phyloP scores from a whole-genome alignment of 164 flowering plant species.

The Litsea cubeba region DNA sequence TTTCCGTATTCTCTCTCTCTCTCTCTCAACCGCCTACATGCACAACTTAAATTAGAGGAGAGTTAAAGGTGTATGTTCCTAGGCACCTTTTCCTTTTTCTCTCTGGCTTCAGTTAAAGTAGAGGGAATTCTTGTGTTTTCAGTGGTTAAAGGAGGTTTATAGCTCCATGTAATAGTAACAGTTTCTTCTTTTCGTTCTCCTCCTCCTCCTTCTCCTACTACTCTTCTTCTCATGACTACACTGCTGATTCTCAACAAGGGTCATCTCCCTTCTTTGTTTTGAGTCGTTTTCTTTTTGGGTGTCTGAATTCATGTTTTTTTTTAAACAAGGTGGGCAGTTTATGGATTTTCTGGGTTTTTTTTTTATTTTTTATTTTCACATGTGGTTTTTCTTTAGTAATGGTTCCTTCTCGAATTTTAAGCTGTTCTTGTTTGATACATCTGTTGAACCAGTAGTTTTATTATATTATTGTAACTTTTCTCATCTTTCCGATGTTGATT shows the following conservation, averaged over 20 bases:
- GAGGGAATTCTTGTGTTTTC: conserved; percentile 49
- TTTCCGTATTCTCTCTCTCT: conserved; percentile 1
- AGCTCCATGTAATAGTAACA: conserved; percentile 33
- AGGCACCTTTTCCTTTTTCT: conserved; percentile 51
- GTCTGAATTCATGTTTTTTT: conserved; percentile 4
- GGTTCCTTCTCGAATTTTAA: background rate
- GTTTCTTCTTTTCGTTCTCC: conserved; percentile 33
- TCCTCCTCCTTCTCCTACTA: background rate
- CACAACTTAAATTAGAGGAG: conserved; percentile 38
- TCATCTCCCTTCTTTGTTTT: conserved; percentile 1
- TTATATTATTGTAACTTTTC: background rate
- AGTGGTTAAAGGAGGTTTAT: conserved; percentile 57
- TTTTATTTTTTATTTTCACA: background rate
- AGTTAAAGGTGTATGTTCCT: conserved; percentile 30
- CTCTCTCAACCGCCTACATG: conserved; percentile 11
- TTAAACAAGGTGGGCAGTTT: conserved; percentile 1
- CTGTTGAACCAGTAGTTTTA: background rate
- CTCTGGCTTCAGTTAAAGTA: conserved; percentile 70
- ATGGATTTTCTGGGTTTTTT: background rate
- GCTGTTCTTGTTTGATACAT: background rate
- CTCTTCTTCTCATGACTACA: background rate
- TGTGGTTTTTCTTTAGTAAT: background rate
- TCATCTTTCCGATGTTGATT: background rate
- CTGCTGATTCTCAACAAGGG: background rate
- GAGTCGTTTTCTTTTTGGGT: conserved; percentile 11